A percentile compares a stretch with the other conserved stretches of the same genome.
These are phyloP conservation scores for Skeletonema potamos DNA, from an alignment of 108 stramenopile species.

Conservation along the genomic window DNA sequence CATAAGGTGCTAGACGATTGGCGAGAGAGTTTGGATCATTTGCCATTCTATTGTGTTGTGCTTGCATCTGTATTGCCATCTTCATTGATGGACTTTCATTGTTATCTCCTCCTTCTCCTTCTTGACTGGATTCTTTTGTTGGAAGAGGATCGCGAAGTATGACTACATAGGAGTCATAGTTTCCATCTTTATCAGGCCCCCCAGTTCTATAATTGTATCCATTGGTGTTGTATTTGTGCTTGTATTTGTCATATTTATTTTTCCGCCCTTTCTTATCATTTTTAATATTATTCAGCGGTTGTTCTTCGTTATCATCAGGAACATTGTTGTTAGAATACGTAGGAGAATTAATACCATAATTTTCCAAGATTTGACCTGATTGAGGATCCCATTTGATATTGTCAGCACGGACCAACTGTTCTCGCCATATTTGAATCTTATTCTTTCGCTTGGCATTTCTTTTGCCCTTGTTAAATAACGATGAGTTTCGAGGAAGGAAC, in stretches of 20 bases:
- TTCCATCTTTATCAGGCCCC: conserved; percentile 69
- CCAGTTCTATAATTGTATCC: conserved; percentile 31
- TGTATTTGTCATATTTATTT: conserved; percentile 44
- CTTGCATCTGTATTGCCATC: conserved; percentile 41
- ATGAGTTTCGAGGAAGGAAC: conserved; percentile 12
- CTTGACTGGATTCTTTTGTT: conserved; percentile 2
- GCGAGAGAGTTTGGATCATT: conserved; percentile 69
- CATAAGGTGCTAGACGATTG: conserved; percentile 46
- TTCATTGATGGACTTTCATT: conserved; percentile 42
- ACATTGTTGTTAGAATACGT: conserved; percentile 6
- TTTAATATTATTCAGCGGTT: conserved; percentile 1
- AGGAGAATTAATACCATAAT: conserved; percentile 22
- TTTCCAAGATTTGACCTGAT: conserved; percentile 11
- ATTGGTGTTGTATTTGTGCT: conserved; percentile 17
- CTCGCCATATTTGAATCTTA: conserved; percentile 31
- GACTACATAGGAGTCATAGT: conserved; percentile 60
- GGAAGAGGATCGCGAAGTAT: conserved; percentile 41
- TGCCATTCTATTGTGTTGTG: conserved; percentile 30
- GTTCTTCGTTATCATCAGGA: conserved; percentile 10
- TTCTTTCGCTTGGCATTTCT: conserved; percentile 12
- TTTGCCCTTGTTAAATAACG: neutral
- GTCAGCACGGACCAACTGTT: conserved; percentile 63
- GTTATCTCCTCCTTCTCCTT: conserved; percentile 18
- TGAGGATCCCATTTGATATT: conserved; percentile 56
- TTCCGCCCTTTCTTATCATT: conserved; percentile 15